A percentile compares a stretch with the other conserved stretches of the same genome.
Evolutionary conservation across 1,284 basidiomycete species (phyloP).

Genomic region (Melampsora larici-populina): DNA sequence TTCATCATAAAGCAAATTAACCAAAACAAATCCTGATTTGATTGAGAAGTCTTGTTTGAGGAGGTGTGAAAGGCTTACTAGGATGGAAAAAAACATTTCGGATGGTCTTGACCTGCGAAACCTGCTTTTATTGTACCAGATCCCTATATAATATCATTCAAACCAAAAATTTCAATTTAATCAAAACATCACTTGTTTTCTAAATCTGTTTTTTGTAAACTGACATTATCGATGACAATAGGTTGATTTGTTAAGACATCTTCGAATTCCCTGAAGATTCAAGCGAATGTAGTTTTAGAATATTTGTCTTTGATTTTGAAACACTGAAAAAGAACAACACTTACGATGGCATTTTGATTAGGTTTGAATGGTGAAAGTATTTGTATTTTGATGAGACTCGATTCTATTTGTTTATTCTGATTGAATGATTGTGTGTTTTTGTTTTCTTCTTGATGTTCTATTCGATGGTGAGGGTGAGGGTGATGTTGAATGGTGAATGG

Average conservation of each 20-base stretch:
- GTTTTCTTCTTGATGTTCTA: too few species aligned
- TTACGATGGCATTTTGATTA: too few species aligned
- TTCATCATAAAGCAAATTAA: slow-evolving; percentile 34
- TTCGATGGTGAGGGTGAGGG: too few species aligned
- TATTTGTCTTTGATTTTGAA: too few species aligned
- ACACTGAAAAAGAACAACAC: too few species aligned
- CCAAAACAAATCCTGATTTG: slow-evolving; percentile 49
- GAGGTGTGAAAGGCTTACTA: slow-evolving; percentile 67
- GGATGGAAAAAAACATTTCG: slow-evolving; percentile 95
- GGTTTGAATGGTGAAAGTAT: too few species aligned
- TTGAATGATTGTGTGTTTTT: too few species aligned
- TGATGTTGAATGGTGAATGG: too few species aligned
- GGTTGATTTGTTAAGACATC: slow-evolving; percentile 88
- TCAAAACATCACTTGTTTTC: slow-evolving; percentile 11
- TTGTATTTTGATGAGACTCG: too few species aligned
- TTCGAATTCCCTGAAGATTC: slow-evolving; percentile 41
- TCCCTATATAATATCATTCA: slow-evolving; percentile 64
- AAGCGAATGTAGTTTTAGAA: neutral
- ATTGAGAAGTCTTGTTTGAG: slow-evolving; percentile 49
- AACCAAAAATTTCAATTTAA: too few species aligned
- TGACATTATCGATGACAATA: slow-evolving; percentile 92
- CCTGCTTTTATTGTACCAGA: slow-evolving; percentile 96
- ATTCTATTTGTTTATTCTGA: too few species aligned
- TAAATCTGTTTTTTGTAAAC: slow-evolving; percentile 50
- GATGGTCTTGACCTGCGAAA: slow-evolving; percentile 95